Evolutionary conservation across 331 rosid species (phyloP).

Genomic region (Stylosanthes scabra): DNA sequence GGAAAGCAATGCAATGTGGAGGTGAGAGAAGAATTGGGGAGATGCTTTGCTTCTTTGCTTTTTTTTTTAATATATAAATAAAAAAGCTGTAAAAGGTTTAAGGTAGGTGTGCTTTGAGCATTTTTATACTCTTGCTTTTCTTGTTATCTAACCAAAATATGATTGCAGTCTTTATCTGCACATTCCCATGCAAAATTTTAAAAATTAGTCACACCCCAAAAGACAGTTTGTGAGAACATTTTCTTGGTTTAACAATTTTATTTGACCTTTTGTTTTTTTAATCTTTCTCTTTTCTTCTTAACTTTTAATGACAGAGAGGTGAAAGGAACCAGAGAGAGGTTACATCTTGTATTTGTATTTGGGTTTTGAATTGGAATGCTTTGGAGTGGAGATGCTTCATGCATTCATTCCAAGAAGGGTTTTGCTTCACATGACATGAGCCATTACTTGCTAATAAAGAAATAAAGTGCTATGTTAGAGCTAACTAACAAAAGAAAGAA

Average conservation of each 20-base stretch:
- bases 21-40: conserved; percentile 47
- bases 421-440: conserved; percentile 22
- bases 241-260: conserved; percentile 43
- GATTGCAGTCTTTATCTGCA: conserved; percentile 42
- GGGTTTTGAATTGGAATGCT: conserved; percentile 56
- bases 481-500: conserved; percentile 7
- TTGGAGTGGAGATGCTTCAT: conserved; percentile 48
- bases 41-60: conserved; percentile 80
- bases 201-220: conserved; percentile 32
- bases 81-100: conserved; percentile 39
- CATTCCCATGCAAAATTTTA: conserved; percentile 61
- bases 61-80: conserved; percentile 37
- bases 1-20: conserved; percentile 64
- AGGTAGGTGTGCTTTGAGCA: conserved; percentile 55
- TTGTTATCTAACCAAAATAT: conserved; percentile 53
- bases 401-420: conserved; percentile 42
- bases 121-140: conserved; percentile 56
- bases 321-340: conserved; percentile 36
- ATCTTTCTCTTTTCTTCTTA: neutral
- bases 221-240: conserved; percentile 53
- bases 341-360: conserved; percentile 39
- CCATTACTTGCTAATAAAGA: conserved; percentile 42
- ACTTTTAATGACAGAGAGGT: conserved; percentile 23
- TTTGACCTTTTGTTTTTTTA: too few relatives aligned
- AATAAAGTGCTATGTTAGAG: conserved; percentile 35